phyloP scores from a whole-genome alignment of 305 asterid species.

The Fraxinus albicans region DNA sequence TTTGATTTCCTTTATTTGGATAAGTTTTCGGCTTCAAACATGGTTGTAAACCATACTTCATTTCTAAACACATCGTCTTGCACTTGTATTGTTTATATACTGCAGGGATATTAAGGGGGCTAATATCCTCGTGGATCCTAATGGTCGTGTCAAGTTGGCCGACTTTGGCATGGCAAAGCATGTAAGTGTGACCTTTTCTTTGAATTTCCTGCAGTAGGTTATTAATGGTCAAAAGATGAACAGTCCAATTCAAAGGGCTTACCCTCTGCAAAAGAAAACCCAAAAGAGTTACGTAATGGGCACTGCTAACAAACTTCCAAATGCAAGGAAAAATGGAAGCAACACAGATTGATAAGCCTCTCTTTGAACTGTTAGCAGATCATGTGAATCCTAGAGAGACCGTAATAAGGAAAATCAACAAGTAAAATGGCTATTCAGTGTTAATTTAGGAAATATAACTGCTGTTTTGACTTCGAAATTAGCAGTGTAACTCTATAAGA shows the following conservation, averaged over 20 bases:
- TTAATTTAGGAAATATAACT: slow-evolving; percentile 20
- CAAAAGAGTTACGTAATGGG: neutral
- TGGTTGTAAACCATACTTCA: neutral
- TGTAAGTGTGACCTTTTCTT: slow-evolving; percentile 49
- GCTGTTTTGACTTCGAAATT: slow-evolving; percentile 16
- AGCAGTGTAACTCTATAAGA: slow-evolving; percentile 4
- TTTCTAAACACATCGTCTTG: slow-evolving; percentile 11
- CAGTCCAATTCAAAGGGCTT: neutral
- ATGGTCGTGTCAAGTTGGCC: slow-evolving; percentile 90
- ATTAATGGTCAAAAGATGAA: neutral
- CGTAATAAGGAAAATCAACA: neutral
- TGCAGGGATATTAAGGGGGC: slow-evolving; percentile 97
- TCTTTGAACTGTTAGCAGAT: slow-evolving; percentile 4
- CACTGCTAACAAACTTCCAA: neutral
- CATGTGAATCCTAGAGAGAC: neutral
- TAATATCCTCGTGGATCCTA: slow-evolving; percentile 95
- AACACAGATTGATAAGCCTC: neutral
- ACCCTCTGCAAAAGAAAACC: neutral
- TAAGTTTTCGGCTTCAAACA: slow-evolving; percentile 18
- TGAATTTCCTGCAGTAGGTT: neutral
- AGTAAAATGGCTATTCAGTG: slow-evolving; percentile 13
- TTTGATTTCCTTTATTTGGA: slow-evolving; percentile 15
- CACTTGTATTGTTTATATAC: slow-evolving; percentile 18
- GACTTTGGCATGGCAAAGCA: slow-evolving; percentile 98
- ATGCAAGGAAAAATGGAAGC: neutral